These are phyloP conservation scores for Alternaria postmessia DNA, from an alignment of 2,329 filamentous ascomycete genomes.

Conservation along the genomic window DNA sequence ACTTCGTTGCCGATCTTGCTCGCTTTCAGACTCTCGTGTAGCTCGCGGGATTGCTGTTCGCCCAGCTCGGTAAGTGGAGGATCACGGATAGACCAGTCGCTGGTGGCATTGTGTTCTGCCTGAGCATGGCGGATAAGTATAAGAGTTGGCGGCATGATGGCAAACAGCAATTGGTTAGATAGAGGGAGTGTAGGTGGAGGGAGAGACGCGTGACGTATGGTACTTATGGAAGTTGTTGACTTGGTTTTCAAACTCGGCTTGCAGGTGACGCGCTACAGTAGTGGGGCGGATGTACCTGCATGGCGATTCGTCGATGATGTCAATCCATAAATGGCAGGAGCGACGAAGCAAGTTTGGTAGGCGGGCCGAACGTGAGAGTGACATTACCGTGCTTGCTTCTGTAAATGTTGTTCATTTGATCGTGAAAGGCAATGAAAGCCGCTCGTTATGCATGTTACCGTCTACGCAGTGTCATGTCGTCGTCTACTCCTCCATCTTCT, in stretches of 20 bases:
- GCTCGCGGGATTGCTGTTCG: constrained; percentile 51
- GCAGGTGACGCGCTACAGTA: constrained; percentile 20
- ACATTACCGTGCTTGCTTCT: constrained; percentile 8
- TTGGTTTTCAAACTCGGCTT: constrained; percentile 9
- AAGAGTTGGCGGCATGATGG: constrained; percentile 54
- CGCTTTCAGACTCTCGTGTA: constrained; percentile 50
- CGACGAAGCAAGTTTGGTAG: constrained; percentile 6
- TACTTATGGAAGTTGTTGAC: constrained; percentile 5
- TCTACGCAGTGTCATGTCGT: constrained; percentile 35
- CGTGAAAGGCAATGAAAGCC: constrained; percentile 28
- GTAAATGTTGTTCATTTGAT: constrained; percentile 19
- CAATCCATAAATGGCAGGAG: constrained; percentile 6
- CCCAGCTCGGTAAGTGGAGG: constrained; percentile 54
- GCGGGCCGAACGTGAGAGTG: constrained; percentile 1
- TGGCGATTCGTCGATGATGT: constrained; percentile 20
- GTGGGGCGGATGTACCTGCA: constrained; percentile 25
- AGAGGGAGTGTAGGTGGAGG: background rate
- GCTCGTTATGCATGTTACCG: constrained; percentile 36
- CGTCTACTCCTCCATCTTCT: constrained; percentile 84
- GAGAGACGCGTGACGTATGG: background rate
- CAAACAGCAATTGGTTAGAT: background rate
- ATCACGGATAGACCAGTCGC: constrained; percentile 54
- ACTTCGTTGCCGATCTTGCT: constrained; percentile 54
- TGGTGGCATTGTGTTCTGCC: constrained; percentile 55
- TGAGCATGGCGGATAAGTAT: constrained; percentile 57